Base-by-base conservation (phyloP, 2,329 filamentous ascomycete species). In the Pseudogymnoascus sp. region DNA sequence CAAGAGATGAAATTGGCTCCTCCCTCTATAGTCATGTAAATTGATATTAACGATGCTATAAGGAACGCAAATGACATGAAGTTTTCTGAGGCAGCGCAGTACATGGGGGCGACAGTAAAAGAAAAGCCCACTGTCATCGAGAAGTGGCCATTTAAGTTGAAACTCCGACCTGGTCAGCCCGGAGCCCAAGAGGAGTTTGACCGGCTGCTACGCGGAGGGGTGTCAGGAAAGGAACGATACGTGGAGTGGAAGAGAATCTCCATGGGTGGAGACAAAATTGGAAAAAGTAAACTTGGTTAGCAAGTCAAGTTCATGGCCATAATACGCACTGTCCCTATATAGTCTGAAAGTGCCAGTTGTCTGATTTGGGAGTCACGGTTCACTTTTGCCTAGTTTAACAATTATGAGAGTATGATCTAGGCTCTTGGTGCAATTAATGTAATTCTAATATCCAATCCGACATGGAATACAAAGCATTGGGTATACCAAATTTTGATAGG, bases 161-260 rank as follows among this genome's bases (percentile, higher is more conserved):
- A 68, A 31, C 63, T 69, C 2, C 61, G 61, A 16, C 66, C 66
- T 11, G 67, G 67, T 14, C 63, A 71, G 59, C 60, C 63, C 0
- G 71, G 68, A 1, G 71, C 73, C 0, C 68, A 73, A 42, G 66
- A 69, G 12, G 74, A 75, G 64, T 76, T 77, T 67, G 68, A 73
- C 6, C n/a, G 65, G 31, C 10, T 68, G 12, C 21, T 68, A 4
- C 29, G 39, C n/a, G 47, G 36, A n/a, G 63, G 63, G 1, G 10
- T 62, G 26, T 31, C 39, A 0, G 69, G 70, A 0, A 61, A 62
- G 14, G 71, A 75, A 64, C 63, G 73, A n/a, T 75, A 75, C 64
- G 65, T 75, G 34, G 74, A 76, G 63, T 73, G 73, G 68, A 66
- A 69, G 63, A 70, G 68, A 54, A 64, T 29, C 7, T 29, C 14